These are phyloP conservation scores for Pichia nanzhaoensis DNA, from an alignment of 805 yeast genomes.

Conservation along the genomic window DNA sequence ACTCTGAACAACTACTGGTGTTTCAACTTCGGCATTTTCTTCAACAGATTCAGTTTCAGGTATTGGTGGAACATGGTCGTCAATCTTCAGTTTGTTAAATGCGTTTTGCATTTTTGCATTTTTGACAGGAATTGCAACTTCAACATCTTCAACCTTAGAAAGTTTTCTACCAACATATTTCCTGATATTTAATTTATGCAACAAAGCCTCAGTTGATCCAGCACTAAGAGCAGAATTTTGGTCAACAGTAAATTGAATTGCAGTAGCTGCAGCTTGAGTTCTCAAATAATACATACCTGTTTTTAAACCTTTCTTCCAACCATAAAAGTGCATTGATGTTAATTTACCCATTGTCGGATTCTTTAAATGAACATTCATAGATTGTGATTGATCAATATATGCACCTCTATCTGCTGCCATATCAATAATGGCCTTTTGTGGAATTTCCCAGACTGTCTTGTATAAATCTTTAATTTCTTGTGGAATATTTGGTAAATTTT, in stretches of 20 bases:
- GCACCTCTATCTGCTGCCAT: constrained; percentile 74
- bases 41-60: constrained; percentile 19
- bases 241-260: constrained; percentile 89
- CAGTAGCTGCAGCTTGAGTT: constrained; percentile 97
- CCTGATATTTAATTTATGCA: constrained; percentile 29
- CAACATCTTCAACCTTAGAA: constrained; percentile 24
- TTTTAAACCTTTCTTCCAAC: constrained; percentile 98
- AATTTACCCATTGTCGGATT: constrained; percentile 97
- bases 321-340: constrained; percentile 97
- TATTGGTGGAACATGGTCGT: constrained; percentile 9
- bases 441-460: constrained; percentile 58
- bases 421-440: constrained; percentile 53
- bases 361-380: constrained; percentile 83
- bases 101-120: constrained; percentile 1
- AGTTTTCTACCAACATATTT: constrained; percentile 29
- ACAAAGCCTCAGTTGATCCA: constrained; percentile 21
- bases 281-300: constrained; percentile 99
- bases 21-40: constrained; percentile 13
- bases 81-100: constrained; percentile 8
- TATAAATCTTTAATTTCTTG: constrained; percentile 47
- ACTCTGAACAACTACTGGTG: constrained; percentile 2
- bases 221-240: constrained; percentile 32
- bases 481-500: constrained; percentile 47
- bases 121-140: constrained; percentile 17
- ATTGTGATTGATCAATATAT: constrained; percentile 86